Base-by-base conservation (phyloP, 768 basidiomycete genomes). In the Mycena filopes region DNA sequence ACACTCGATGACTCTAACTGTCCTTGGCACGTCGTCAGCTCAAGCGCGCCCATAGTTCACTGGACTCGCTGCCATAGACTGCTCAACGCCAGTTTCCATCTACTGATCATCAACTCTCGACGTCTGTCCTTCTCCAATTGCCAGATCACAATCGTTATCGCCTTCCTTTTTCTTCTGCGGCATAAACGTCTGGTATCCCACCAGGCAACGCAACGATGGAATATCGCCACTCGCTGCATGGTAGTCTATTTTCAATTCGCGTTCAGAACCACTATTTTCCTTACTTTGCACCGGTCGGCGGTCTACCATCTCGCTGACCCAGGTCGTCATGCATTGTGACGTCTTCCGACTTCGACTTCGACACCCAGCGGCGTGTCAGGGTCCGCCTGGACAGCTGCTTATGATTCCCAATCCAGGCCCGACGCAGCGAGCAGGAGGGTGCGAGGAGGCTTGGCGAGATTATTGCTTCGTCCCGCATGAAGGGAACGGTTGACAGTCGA, bases 311-410 rank as follows among this genome's bases (percentile, higher is more conserved):
- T 25, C 53, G 55, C 47, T 69, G 62, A 65, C 40, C 60, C 46
- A 23, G 55, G 71, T 70, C 74, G 75, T 63, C 25, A 69, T 48
- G 68, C 42, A 62, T 31, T 36, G 25, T 55, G 29, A 57, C 41
- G 48, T 18, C 5, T 23, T 16, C 31, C 60, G 57, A 13, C 45
- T 53, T 54, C 28, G 23, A 42, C 40, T 15, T 55, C 41, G 67
- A 68, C 67, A 61, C n/a, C 54, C 63, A 50, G 67, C 68, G 68
- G 48, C 60, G 62, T 25, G 68, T 69, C 68, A 65, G 23, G 18
- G 16, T 28, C 41, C 58, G 62, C 51, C 56, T 46, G 25, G 47
- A 56, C 36, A 36, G 41, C 36, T 38, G 13, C 41, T 58, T 41
- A 61, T 47, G 40, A 57, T 46, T 26, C 63, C 55, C 33, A 51